These are phyloP conservation scores for Dothidotthia symphoricarpi DNA, from an alignment of 2,329 filamentous ascomycete species.

Conservation along the genomic window DNA sequence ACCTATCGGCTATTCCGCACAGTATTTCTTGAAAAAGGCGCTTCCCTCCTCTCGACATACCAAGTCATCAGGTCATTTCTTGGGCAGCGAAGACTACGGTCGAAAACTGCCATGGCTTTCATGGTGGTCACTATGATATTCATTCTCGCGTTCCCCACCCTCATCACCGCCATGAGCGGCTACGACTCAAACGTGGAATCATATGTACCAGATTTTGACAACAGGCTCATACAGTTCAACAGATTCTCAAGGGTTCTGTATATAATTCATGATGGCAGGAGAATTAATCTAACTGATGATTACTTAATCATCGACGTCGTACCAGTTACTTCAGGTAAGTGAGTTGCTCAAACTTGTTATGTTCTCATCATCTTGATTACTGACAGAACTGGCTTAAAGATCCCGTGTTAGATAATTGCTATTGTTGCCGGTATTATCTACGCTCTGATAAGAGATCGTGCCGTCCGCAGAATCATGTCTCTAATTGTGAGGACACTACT, in stretches of 20 bases:
- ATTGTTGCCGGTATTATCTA: no score
- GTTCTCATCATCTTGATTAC: no score
- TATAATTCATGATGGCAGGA: constrained; percentile 10
- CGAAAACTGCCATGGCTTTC: constrained; percentile 13
- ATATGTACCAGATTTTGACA: constrained; percentile 4
- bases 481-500: no score
- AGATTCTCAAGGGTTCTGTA: constrained; percentile 6
- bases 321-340: no score
- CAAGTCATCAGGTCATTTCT: constrained; percentile 6
- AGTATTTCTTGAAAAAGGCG: constrained; percentile 13
- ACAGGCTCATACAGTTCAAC: constrained; percentile 6
- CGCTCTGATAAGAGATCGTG: no score
- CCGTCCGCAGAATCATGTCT: no score
- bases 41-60: constrained; percentile 3
- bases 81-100: constrained; percentile 5
- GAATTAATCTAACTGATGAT: constrained; percentile 7
- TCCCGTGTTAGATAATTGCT: no score
- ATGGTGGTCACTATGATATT: constrained; percentile 15
- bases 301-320: constrained; percentile 2
- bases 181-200: constrained; percentile 11
- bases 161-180: constrained; percentile 18
- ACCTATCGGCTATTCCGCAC: constrained; percentile 14
- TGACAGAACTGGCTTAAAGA: no score
- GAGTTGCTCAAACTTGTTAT: no score
- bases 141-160: constrained; percentile 12